Base-by-base conservation (phyloP, 2,329 filamentous ascomycete genomes). In the Ceratocystis cubensis region DNA sequence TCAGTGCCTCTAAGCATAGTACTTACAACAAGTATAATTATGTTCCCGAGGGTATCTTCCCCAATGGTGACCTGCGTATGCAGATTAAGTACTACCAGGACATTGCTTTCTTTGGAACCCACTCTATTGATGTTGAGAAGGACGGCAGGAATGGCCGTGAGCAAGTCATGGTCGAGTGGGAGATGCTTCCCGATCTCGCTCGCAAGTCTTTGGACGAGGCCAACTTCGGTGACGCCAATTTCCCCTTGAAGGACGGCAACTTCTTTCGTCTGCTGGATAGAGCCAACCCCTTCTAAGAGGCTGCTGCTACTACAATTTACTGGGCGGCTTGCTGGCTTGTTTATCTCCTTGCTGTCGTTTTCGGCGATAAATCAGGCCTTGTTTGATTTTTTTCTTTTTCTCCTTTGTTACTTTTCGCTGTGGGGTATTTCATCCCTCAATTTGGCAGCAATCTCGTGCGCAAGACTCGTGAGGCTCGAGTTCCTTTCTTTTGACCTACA, bases 91-190 rank as follows among this genome's bases (percentile, higher is more conserved):
- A 78, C 70, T 73, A 72, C 65, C 73, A 72, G 46, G 69, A 66
- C 22, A 69, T 70, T 65, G 69, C 71, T 1, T 64, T 73, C 44
- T 50, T 68, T 63, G 63, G 67, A 46, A 73, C 79, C 69, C 77
- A 79, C 69, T 71, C 75, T 48, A 69, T 76, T 57, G 71, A 72
- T 44, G 73, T 78, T 41, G 78, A 76, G 3, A 33, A 33, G 13
- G 20, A 4, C 5, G 70, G 65, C 15, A 73, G 71, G 1, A 69
- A 72, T 15, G 78, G 77, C 15, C 74, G 74, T 2, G 71, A 71
- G n/a, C 75, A 78, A 69, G 75, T 75, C 0, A 69, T 80, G 45
- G 72, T 78, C 62, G 75, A 76, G 5, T 80, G 78, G 78, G 78
- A 80, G 69, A 71, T 69, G n/a, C 71, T 80, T 67, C 70, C 75